Conservation (phyloP, 2,329 filamentous ascomycete species). For the Neophaeococcomyces mojaviensis region DNA sequence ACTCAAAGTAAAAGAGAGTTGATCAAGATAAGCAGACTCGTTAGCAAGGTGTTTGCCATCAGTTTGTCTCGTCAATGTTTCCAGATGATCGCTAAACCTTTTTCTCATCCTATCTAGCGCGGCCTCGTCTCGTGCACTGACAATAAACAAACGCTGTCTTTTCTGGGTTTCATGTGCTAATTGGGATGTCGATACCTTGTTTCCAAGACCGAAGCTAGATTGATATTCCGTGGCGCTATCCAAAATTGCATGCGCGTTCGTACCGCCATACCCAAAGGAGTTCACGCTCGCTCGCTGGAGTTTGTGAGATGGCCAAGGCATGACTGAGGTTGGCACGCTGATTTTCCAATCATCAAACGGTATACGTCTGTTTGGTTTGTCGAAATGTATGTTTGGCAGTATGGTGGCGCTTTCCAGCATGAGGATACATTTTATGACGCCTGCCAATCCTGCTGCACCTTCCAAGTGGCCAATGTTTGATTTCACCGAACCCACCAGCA, state of each 20-base stretch:
- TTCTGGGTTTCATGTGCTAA: not conserved
- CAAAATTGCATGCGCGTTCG: slow-evolving; percentile 18
- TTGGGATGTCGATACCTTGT: slow-evolving; percentile 8
- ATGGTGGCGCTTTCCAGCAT: slow-evolving; percentile 22
- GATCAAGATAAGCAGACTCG: no score
- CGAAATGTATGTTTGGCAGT: slow-evolving; percentile 26
- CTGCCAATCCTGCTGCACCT: slow-evolving; percentile 23
- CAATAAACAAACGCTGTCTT: no score
- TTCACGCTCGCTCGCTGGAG: slow-evolving; percentile 14
- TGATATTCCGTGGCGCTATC: slow-evolving; percentile 16
- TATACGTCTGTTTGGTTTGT: slow-evolving; percentile 26
- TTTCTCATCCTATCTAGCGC: no score
- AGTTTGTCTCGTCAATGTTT: no score
- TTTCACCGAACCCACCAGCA: slow-evolving; percentile 27
- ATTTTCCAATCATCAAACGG: slow-evolving; percentile 17
- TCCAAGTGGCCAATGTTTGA: slow-evolving; percentile 29
- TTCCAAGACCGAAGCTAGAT: slow-evolving; percentile 1
- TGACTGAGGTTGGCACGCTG: not conserved
- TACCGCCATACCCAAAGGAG: slow-evolving; percentile 19
- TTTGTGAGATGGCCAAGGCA: slow-evolving; percentile 11
- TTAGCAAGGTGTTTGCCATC: no score
- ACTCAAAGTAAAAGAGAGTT: no score
- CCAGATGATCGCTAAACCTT: no score
- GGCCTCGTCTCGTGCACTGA: no score
- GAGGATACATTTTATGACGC: slow-evolving; percentile 26